These are phyloP conservation scores for Oldenlandia corymbosa DNA, from an alignment of 257 asterid species.

Conservation along the genomic window DNA sequence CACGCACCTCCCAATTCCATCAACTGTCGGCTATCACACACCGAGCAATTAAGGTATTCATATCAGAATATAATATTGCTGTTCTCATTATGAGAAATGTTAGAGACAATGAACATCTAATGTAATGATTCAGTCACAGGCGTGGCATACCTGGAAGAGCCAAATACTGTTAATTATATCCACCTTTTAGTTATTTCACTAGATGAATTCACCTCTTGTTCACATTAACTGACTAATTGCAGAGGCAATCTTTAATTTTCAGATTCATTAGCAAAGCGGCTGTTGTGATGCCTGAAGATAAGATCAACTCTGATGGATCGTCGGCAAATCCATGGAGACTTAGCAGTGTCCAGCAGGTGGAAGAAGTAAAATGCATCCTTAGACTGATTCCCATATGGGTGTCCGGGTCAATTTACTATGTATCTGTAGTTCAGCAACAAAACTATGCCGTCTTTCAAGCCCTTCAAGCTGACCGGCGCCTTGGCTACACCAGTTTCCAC, in stretches of 20 bases:
- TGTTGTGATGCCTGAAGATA: slow-evolving; percentile 15
- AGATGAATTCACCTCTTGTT: no score
- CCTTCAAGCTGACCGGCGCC: slow-evolving; percentile 21
- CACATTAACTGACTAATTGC: neutral
- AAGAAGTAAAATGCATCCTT: slow-evolving; percentile 30
- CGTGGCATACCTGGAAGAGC: no score
- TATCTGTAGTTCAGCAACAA: slow-evolving; percentile 15
- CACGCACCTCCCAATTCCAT: slow-evolving; percentile 39
- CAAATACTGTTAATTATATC: no score
- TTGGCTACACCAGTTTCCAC: slow-evolving; percentile 14
- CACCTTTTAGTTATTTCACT: no score
- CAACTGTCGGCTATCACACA: slow-evolving; percentile 51
- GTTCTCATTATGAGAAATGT: no score
- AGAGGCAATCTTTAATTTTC: neutral
- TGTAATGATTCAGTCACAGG: no score
- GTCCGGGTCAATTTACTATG: slow-evolving; percentile 10
- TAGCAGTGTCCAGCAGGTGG: slow-evolving; percentile 30
- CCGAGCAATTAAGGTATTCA: slow-evolving; percentile 53
- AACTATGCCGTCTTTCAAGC: slow-evolving; percentile 25
- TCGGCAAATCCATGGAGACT: slow-evolving; percentile 30
- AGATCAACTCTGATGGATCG: slow-evolving; percentile 23
- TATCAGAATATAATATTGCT: no score
- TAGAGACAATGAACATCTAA: no score
- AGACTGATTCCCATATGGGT: slow-evolving; percentile 30
- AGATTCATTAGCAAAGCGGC: slow-evolving; percentile 36